Base-by-base conservation (phyloP, 75 land plant genomes). In the Pinus taeda region DNA sequence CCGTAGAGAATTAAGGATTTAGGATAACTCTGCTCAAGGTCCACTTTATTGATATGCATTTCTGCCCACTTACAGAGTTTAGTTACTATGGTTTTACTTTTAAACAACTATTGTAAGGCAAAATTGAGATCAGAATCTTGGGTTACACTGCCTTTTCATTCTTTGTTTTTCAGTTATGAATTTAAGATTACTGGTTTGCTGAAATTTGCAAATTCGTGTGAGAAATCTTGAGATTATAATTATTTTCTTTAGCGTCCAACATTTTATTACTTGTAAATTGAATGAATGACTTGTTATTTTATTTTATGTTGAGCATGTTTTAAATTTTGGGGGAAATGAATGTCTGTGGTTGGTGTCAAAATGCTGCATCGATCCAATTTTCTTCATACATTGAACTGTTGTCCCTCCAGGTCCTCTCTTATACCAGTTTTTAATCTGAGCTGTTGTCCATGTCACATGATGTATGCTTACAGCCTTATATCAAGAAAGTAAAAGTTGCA, bases 1-100 rank as follows among this genome's bases (percentile, higher is more conserved):
- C n/a, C 39, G 42, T 42, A 69, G 72, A 39, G 72, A 69, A 45
- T 11, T 62, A 62, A 49, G 65, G 13, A 62, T 62, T 24, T 62
- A 69, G 49, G 7, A 69, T 69, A 20, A 12, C 71, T 69, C 36
- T 33, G 17, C 69, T 33, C 69, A 65, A 15, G 33, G 37, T 69
- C n/a, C 22, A 36, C 72, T 39, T 42, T 45, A 42, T 69, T 42
- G 72, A 42, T 42, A 69, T 42, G n/a, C 13, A 21, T 24, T 20
- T 20, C n/a, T 42, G 72, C 72, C 17, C 36, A 69, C 72, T 69
- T 69, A 0, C 6, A 17, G 7, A 4, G 21, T 37, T 26, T 17
- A 39, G 8, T 2, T n/a, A n/a, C 42, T 65, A 65, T 21, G 22
- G 49, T 39, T 69, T 69, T 69, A 42, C 20, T 20, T 69, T 69